These are phyloP conservation scores for Spizellomyces punctatus DNA, from an alignment of 192 early-diverging fungal genomes.

Conservation along the genomic window DNA sequence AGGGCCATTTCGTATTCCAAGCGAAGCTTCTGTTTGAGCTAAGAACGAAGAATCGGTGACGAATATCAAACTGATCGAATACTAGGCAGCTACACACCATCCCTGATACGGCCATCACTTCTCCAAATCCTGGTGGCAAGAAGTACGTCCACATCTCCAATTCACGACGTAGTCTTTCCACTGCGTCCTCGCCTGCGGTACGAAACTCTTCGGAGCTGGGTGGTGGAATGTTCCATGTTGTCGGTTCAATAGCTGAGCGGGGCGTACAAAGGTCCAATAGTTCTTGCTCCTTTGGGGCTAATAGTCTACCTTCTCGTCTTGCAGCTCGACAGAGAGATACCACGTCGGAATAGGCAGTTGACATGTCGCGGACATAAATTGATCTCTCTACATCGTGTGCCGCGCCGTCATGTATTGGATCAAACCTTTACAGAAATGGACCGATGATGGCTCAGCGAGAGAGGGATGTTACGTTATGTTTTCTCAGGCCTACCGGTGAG, in stretches of 20 bases:
- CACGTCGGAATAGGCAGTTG: slow-evolving; percentile 37
- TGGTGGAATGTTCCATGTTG: slow-evolving; percentile 36
- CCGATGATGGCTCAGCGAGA: not conserved
- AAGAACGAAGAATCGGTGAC: slow-evolving; percentile 13
- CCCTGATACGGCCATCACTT: slow-evolving; percentile 23
- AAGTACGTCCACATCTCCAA: slow-evolving; percentile 34
- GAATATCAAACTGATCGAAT: not conserved
- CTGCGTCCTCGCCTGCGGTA: slow-evolving; percentile 28
- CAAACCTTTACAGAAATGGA: not conserved
- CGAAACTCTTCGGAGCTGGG: slow-evolving; percentile 24
- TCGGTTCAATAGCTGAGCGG: slow-evolving; percentile 29
- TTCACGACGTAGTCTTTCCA: slow-evolving; percentile 41
- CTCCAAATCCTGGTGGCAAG: slow-evolving; percentile 52
- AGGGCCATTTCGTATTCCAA: slow-evolving; percentile 46
- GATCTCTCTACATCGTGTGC: slow-evolving; percentile 45
- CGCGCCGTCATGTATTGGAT: not conserved
- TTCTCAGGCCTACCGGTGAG: slow-evolving; percentile 32
- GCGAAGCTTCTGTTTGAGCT: slow-evolving; percentile 31
- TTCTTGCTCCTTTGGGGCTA: slow-evolving; percentile 38
- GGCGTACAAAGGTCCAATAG: slow-evolving; percentile 55
- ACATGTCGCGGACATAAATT: slow-evolving; percentile 44
- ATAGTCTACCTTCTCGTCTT: slow-evolving; percentile 26
- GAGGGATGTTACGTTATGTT: not conserved
- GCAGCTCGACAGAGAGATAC: slow-evolving; percentile 31
- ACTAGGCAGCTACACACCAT: slow-evolving; percentile 31